Evolutionary conservation across 352 stramenopile genomes (phyloP).

Genomic region (Globisporangium recalcitrans): DNA sequence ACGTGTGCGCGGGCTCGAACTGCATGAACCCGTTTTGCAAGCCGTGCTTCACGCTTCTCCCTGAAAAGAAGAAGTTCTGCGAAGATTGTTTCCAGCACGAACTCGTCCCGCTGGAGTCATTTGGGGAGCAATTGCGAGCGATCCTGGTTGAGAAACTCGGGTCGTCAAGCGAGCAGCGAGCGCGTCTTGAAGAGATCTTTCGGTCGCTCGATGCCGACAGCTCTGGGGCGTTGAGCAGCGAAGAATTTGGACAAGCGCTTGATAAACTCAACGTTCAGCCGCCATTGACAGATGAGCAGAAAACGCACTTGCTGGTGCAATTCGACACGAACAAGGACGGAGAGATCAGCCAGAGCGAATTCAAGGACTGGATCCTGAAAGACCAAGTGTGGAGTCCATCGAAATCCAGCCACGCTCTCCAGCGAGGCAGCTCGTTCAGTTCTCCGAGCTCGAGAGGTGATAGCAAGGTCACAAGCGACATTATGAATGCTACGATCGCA

Average conservation of each 20-base stretch:
- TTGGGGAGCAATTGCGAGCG: slow-evolving; percentile 57
- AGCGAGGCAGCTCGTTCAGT: neutral
- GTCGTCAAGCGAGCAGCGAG: slow-evolving; percentile 25
- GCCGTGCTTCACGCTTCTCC: slow-evolving; percentile 41
- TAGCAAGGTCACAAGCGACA: slow-evolving; percentile 15
- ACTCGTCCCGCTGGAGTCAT: slow-evolving; percentile 29
- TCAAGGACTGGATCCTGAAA: slow-evolving; percentile 60
- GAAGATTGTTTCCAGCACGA: slow-evolving; percentile 79
- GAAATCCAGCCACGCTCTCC: neutral
- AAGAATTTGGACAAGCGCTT: slow-evolving; percentile 60
- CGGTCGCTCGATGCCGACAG: slow-evolving; percentile 49
- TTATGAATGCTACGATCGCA: slow-evolving; percentile 28
- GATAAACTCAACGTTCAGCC: slow-evolving; percentile 44
- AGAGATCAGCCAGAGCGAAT: slow-evolving; percentile 61
- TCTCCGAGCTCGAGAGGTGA: neutral
- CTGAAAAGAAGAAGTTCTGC: slow-evolving; percentile 47
- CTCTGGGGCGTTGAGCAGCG: slow-evolving; percentile 46
- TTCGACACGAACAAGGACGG: slow-evolving; percentile 71
- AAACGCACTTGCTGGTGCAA: slow-evolving; percentile 41
- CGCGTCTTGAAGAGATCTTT: slow-evolving; percentile 46
- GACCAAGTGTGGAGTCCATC: slow-evolving; percentile 52
- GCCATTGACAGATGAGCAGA: slow-evolving; percentile 40
- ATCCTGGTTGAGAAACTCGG: slow-evolving; percentile 67
- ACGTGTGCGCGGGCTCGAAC: slow-evolving; percentile 42
- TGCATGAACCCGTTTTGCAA: slow-evolving; percentile 63